A percentile compares a stretch with the other conserved stretches of the same genome.
phyloP scores from a whole-genome alignment of 352 stramenopile species.

The Pythium aquatile region DNA sequence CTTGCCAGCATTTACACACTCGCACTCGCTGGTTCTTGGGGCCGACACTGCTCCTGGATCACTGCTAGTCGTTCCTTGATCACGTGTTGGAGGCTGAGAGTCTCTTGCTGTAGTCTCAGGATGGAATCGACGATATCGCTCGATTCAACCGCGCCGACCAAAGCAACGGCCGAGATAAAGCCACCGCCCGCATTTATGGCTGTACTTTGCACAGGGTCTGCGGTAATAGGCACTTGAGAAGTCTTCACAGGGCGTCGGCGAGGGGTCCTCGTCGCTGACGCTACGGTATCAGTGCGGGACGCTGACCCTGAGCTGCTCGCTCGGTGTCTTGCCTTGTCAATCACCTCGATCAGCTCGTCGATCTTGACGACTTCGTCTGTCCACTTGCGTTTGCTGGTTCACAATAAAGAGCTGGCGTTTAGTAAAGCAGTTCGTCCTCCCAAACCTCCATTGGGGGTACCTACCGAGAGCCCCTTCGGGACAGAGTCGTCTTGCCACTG shows the following conservation, averaged over 20 bases:
- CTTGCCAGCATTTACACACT: slow-evolving; percentile 42
- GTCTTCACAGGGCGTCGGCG: not conserved
- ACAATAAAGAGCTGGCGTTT: not conserved
- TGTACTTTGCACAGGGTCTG: not conserved
- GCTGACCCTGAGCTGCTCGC: slow-evolving; percentile 15
- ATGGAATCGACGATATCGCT: slow-evolving; percentile 49
- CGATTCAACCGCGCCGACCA: not conserved
- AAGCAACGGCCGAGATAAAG: not conserved
- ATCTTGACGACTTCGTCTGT: slow-evolving; percentile 58
- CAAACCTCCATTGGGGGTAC: not conserved
- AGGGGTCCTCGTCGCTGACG: not conserved
- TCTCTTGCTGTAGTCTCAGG: slow-evolving; percentile 57
- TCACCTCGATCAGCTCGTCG: slow-evolving; percentile 55
- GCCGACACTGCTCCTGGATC: slow-evolving; percentile 35
- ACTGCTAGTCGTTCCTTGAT: slow-evolving; percentile 44
- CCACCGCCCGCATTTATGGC: slow-evolving; percentile 3
- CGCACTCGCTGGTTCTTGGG: slow-evolving; percentile 60
- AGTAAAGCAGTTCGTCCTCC: no score
- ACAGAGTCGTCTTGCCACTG: not conserved
- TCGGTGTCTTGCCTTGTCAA: slow-evolving; percentile 47
- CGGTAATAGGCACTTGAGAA: not conserved
- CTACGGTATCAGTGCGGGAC: not conserved
- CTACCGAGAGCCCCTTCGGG: not conserved
- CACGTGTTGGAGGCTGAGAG: slow-evolving; percentile 45
- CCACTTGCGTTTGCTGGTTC: slow-evolving; percentile 41